Base-by-base conservation (phyloP, 2,329 filamentous ascomycete genomes). In the Rhytidhysteron rufulum region DNA sequence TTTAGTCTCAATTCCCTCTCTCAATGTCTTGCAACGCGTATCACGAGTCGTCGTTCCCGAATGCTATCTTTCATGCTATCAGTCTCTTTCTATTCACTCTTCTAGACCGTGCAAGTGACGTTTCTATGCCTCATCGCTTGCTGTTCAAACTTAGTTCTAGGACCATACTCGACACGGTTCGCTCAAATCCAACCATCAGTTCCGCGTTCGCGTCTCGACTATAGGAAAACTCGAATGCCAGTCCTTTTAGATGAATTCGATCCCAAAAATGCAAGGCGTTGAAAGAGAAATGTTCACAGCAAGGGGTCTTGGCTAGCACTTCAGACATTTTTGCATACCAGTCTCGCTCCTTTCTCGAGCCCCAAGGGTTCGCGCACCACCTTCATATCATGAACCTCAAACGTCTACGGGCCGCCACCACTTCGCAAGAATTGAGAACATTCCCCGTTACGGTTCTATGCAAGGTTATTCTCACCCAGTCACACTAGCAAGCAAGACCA, bases 401-500 rank as follows among this genome's bases (percentile, higher is more conserved):
- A 47, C 45, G 37, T 43, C 41, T 45, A 38, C 46, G 48, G 47
- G 53, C 48, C 54, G 44, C 46, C 48, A 43, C 38, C 40, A 37
- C 15, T 15, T 34, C 33, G 17, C 27, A 21, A 38, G 11, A 30
- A 21, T 40, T 18, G 37, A 36, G 43, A 50, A 39, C 48, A 57
- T 57, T 60, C 54, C 55, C 48, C 43, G 48, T 34, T 35, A 24
- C 37, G 39, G 52, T 54, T 50, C 47, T 49, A 58, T 53, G 48
- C 48, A 58, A 57, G 53, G 53, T 53, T 37, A 50, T 43, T 35
- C 30, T 45, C n/a, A 31, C 10, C 32, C 45, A 44, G 42, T 53
- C 51, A 50, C 44, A 48, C 50, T 46, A 51, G 19, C 52, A 54
- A 50, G 51, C 53, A 53, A 59, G 52, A 54, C 55, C 38, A 44